Evolutionary conservation across 106 monocot species (phyloP), one percentile per base, ranked within the genome.

Genomic region (Dioscorea zingiberensis): DNA sequence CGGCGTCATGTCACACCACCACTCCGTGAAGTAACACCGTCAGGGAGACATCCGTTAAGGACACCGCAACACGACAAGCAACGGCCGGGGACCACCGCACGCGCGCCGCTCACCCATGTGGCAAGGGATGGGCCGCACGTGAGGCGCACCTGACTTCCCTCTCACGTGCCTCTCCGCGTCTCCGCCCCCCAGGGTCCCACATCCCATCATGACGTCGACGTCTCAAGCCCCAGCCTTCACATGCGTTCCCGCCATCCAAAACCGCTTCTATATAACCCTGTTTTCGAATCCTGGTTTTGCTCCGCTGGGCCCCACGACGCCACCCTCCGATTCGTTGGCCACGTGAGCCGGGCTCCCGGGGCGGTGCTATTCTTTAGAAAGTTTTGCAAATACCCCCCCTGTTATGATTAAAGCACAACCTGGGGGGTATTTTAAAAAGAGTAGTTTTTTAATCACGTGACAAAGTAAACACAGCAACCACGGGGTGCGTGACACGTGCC

Each of bases 221-320:
- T 51, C 51, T 51, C 51, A 7, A 7, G 18, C 13, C 15, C 19
- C 51, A 51, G 0, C 51, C 13, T 18, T 51, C 51, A 51, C 51
- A 51, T 51, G 51, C 51, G 18, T 51, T 51, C 51, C 51, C 38
- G 38, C 38, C 51, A 16, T 51, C 51, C 51, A 51, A 51, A 51
- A 51, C 51, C 51, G 51, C 51, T 51, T 51, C 38, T 13, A 51
- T 13, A 51, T 13, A 7, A 18, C 18, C 18, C 51, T 7, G 51
- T 51, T 51, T 51, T 19, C 13, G 19, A 51, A 16, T 19, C 19
- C 51, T 7, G 30, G 30, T 30, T 30, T 30, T 30, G 4, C 51
- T 2, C 13, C 51, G 1, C 12, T 16, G 51, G 51, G 51, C 4
- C 51, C 51, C 51, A 8, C 51, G 9, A 47, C 51, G 7, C 51